phyloP scores from a whole-genome alignment of 106 monocot species.

The Dioscorea alata region DNA sequence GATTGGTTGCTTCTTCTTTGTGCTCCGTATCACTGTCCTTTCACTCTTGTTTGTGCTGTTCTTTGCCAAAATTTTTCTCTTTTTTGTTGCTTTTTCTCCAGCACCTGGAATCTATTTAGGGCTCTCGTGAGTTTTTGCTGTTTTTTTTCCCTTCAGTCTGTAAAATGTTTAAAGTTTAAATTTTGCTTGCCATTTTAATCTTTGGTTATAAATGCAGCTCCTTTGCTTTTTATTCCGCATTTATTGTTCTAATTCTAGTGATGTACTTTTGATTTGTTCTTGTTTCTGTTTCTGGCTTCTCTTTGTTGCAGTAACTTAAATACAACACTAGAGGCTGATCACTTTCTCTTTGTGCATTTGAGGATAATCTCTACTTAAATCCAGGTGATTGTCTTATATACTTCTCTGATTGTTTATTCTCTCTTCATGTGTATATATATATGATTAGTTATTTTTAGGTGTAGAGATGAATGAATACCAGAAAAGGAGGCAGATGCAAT shows the following conservation, averaged over 20 bases:
- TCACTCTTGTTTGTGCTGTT: no score
- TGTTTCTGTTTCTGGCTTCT: not conserved
- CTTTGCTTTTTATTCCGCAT: not conserved
- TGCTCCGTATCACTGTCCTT: no score
- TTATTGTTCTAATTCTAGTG: no score
- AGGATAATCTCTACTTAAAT: not conserved
- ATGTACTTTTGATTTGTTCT: not conserved
- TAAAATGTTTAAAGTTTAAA: no score
- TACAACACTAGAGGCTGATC: not conserved
- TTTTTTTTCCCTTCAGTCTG: no score
- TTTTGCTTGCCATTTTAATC: not conserved
- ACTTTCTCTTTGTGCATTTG: not conserved
- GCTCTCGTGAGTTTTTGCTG: no score
- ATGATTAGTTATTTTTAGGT: slow-evolving; percentile 5
- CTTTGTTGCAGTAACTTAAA: not conserved
- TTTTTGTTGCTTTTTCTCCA: no score
- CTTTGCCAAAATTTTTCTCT: no score
- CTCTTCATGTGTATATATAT: not conserved
- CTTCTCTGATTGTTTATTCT: not conserved
- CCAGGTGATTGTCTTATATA: not conserved
- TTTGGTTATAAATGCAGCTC: not conserved
- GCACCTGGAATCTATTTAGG: no score
- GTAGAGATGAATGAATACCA: not conserved
- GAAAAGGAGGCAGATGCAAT: slow-evolving; percentile 1
- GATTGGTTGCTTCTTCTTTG: no score